Base-by-base conservation (phyloP, 2,329 filamentous ascomycete genomes). In the Colletotrichum costaricense region DNA sequence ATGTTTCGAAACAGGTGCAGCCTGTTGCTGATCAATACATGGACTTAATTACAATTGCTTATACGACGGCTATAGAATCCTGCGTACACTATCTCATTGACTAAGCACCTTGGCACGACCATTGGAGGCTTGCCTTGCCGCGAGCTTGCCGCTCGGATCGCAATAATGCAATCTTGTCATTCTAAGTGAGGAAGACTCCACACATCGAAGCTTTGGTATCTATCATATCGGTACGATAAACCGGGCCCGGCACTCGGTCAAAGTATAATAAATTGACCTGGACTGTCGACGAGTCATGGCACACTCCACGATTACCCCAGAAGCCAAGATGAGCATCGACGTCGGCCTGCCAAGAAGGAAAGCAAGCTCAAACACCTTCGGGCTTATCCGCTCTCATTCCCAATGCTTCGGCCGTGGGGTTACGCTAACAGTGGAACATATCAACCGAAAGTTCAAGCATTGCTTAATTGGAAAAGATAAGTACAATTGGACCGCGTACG, bases 261-360 rank as follows among this genome's bases (percentile, higher is more conserved):
- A 60, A 68, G 57, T 68, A n/a, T 63, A 19, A 63, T 72, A 68
- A 22, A 73, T 69, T 65, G 33, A 54, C 30, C 8, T 49, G 38
- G n/a, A 35, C 26, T n/a, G 11, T n/a, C 33, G 46, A 46, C 66
- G 70, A 73, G 70, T 73, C 70, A 69, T 60, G 28, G 11, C 19
- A 30, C 24, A 49, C 59, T 59, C 66, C 59, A 70, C 70, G 70
- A 65, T 73, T 65, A 73, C 66, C 66, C 59, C 70, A 12, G 66
- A 69, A 73, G 66, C 59, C 59, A 64, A 70, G 54, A 42, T 60
- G 30, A 56, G 5, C 54, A 60, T 26, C 65, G 66, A 28, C 66
- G 35, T 33, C 8, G 24, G 38, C 57, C 11, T 46, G 42, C 66
- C 54, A 49, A 49, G 42, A 42, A 30, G n/a, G 55, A 16, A 54